These are phyloP conservation scores for Marvania coccoides DNA, from an alignment of 139 green algal species.

Conservation along the genomic window DNA sequence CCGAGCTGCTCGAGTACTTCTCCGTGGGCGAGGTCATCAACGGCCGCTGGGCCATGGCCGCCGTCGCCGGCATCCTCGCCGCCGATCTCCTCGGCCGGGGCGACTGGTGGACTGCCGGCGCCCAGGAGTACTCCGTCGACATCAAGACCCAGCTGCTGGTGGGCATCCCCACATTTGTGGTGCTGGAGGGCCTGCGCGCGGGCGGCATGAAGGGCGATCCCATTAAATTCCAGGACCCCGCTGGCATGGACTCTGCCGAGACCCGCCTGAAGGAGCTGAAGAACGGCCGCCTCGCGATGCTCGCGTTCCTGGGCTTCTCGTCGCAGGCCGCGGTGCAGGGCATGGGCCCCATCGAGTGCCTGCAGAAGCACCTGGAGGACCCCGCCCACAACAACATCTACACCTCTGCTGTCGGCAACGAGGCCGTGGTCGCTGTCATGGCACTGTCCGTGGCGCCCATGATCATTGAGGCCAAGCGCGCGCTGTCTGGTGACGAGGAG, in stretches of 20 bases:
- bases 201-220: conserved; percentile 11
- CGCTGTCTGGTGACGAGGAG: conserved; percentile 17
- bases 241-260: conserved; percentile 35
- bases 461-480: conserved; percentile 70
- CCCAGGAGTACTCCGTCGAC: conserved; percentile 32
- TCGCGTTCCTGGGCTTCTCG: conserved; percentile 85
- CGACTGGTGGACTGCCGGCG: conserved; percentile 74
- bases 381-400: conserved; percentile 87
- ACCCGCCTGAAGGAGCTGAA: conserved; percentile 93
- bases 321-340: conserved; percentile 67
- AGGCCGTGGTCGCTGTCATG: conserved; percentile 59
- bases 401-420: conserved; percentile 69
- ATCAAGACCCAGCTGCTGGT: conserved; percentile 58
- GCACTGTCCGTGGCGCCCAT: conserved; percentile 60
- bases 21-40: conserved; percentile 83
- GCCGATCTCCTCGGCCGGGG: conserved; percentile 41
- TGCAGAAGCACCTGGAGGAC: conserved; percentile 73
- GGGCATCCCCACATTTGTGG: conserved; percentile 51
- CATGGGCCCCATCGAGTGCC: conserved; percentile 74
- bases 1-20: conserved; percentile 39
- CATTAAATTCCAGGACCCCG: conserved; percentile 46
- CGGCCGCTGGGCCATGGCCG: conserved; percentile 82
- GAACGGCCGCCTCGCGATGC: conserved; percentile 79
- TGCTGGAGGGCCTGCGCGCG: conserved; percentile 74
- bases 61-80: conserved; percentile 69